Conservation (phyloP, 2,329 filamentous ascomycete species). For the Neofusicoccum cordaticola region DNA sequence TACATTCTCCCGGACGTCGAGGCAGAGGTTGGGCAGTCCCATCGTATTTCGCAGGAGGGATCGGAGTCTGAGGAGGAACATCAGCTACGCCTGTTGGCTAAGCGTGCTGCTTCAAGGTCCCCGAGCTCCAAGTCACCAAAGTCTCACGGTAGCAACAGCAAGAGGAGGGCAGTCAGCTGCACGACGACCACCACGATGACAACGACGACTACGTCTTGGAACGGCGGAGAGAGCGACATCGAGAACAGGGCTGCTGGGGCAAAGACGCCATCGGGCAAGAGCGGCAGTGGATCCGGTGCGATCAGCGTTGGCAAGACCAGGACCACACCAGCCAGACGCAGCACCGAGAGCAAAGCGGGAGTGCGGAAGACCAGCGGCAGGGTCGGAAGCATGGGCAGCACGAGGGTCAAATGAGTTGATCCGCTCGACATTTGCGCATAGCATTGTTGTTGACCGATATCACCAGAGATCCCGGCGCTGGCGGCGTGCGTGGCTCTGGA, state of each 20-base stretch:
- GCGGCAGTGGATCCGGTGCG: constrained; percentile 41
- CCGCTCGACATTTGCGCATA: background rate
- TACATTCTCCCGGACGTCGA: constrained; percentile 58
- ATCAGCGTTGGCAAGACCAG: constrained; percentile 47
- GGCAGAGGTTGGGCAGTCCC: constrained; percentile 55
- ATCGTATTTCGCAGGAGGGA: constrained; percentile 50
- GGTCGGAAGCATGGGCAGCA: constrained; percentile 45
- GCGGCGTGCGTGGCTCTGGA: constrained; percentile 8
- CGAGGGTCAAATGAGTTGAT: constrained; percentile 17
- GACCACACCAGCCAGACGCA: constrained; percentile 44
- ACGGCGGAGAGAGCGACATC: constrained; percentile 44
- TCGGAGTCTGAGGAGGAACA: constrained; percentile 80
- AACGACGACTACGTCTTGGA: constrained; percentile 36
- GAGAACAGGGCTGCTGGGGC: constrained; percentile 44
- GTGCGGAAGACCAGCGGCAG: constrained; percentile 52
- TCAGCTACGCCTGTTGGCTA: constrained; percentile 67
- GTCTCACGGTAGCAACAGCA: constrained; percentile 48
- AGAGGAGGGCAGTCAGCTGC: constrained; percentile 70
- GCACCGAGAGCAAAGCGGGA: constrained; percentile 47
- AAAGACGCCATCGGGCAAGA: constrained; percentile 43
- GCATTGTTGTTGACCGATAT: constrained; percentile 11
- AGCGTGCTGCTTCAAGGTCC: constrained; percentile 63
- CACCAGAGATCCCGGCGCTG: constrained; percentile 5
- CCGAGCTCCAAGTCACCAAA: constrained; percentile 43
- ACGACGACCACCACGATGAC: constrained; percentile 69